Percentiles rank a stretch among this genome's conserved stretches.
These are phyloP conservation scores for Penicillium olsonii DNA, from an alignment of 2,329 filamentous ascomycete species.

Conservation along the genomic window DNA sequence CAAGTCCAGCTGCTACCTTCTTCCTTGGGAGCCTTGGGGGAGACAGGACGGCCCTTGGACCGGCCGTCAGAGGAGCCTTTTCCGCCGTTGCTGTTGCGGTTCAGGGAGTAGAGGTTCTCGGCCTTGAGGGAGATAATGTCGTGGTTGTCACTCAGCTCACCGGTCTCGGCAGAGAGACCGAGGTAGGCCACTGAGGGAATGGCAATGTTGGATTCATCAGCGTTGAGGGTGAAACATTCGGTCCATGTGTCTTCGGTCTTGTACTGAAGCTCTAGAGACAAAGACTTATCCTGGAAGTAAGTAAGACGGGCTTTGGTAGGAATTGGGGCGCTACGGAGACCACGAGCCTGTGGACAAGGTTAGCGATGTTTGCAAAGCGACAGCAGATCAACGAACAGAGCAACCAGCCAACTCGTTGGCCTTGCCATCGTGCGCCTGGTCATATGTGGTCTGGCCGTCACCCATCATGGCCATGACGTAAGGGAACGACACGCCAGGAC, in stretches of 20 bases:
- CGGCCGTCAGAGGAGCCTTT: conserved; percentile 27
- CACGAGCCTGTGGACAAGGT: conserved; percentile 62
- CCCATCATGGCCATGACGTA: conserved; percentile 99
- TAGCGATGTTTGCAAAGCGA: background rate
- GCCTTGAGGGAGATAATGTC: conserved; percentile 87
- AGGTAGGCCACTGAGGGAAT: conserved; percentile 73
- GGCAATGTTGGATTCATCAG: conserved; percentile 65
- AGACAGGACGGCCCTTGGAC: conserved; percentile 22
- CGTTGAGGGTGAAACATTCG: conserved; percentile 74
- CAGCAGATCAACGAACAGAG: conserved; percentile 58
- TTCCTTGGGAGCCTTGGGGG: conserved; percentile 24
- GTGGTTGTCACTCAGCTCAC: conserved; percentile 95
- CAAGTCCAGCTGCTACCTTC: conserved; percentile 60
- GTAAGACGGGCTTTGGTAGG: conserved; percentile 86
- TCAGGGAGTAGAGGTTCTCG: conserved; percentile 73
- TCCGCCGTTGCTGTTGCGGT: conserved; percentile 44
- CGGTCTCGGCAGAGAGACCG: conserved; percentile 74
- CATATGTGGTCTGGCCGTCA: conserved; percentile 84
- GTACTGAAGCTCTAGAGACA: conserved; percentile 92
- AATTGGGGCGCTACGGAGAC: conserved; percentile 75
- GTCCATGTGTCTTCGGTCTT: conserved; percentile 87
- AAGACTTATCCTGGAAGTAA: conserved; percentile 93
- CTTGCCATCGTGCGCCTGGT: conserved; percentile 94
- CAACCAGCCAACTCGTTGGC: conserved; percentile 89
- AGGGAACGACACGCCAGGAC: conserved; percentile 90